Evolutionary conservation across 2,329 filamentous ascomycete species (phyloP).

Genomic region (Arthroderma sp.): DNA sequence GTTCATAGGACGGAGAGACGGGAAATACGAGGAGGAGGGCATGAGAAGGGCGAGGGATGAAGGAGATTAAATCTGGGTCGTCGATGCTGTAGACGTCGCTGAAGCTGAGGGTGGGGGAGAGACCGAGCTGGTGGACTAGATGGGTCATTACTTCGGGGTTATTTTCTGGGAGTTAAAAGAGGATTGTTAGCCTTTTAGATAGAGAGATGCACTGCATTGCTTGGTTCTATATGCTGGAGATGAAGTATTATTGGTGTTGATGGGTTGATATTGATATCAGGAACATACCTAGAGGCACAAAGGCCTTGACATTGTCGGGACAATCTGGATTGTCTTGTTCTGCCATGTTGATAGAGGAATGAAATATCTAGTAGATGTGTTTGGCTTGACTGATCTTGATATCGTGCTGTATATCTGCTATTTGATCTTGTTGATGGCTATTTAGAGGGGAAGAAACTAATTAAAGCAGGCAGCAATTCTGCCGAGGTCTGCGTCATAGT

Average conservation of each 20-base stretch:
- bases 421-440: background rate
- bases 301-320: conserved; percentile 31
- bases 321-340: conserved; percentile 20
- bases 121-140: conserved; percentile 70
- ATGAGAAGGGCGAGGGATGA: conserved; percentile 76
- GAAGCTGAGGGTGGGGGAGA: conserved; percentile 62
- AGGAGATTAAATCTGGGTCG: conserved; percentile 68
- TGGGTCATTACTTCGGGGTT: conserved; percentile 82
- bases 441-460: background rate
- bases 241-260: background rate
- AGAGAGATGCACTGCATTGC: background rate
- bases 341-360: conserved; percentile 16
- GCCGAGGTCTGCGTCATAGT: conserved; percentile 5
- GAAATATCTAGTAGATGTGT: background rate
- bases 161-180: conserved; percentile 36
- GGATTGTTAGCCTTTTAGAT: background rate
- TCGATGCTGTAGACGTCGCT: conserved; percentile 88
- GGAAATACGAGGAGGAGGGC: conserved; percentile 90
- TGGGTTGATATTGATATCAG: background rate
- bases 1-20: conserved; percentile 65
- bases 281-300: conserved; percentile 33
- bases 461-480: no score
- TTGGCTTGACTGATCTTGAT: background rate
- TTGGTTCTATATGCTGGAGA: background rate
- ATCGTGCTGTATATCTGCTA: background rate